Base-by-base conservation (phyloP, 805 yeast species). In the Pichia nanzhaoensis region DNA sequence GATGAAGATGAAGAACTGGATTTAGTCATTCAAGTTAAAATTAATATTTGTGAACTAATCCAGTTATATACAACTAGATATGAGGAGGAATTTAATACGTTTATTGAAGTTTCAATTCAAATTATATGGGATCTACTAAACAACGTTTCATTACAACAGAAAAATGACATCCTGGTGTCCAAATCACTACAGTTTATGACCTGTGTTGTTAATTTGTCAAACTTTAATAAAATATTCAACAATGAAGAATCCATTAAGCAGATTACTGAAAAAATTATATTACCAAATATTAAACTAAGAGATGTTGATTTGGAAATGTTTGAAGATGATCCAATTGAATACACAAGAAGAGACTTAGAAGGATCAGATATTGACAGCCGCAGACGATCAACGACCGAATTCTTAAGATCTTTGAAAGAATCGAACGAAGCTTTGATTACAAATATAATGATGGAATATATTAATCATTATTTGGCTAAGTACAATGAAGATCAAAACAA, bases 291-390 rank as follows among this genome's bases (percentile, higher is more conserved):
- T 55, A 75, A 81, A 10, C 73, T 93, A 48, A 79, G 98, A 57
- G 91, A 84, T 46, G 73, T 84, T 2, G 99, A 93, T 60, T 88
- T 87, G 57, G 99, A 95, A 63, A 64, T 82, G 50, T 91, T 93
- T 63, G 99, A 93, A 64, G 99, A 93, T 65, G 99, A 93, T 60
- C 99, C 99, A 32, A 83, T 93, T 44, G 95, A 87, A 56, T 93
- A 74, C 60, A 90, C 90, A 18, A 77, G 98, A 57, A 75, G 95
- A 50, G 99, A 93, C 63, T 70, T 95, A 38, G 99, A 95, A 65
- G 98, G 98, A 5, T 82, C 95, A 0, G 98, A 91, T 60, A 77
- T 84, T 13, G 98, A 90, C 58, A 83, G 96, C 1, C 78, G 99
- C 64, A 76, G 97, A 64, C 79, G 95, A 55, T 80, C 96, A 0